Evolutionary conservation across 495 filamentous ascomycete genomes (phyloP).

Genomic region (Podospora anserina): DNA sequence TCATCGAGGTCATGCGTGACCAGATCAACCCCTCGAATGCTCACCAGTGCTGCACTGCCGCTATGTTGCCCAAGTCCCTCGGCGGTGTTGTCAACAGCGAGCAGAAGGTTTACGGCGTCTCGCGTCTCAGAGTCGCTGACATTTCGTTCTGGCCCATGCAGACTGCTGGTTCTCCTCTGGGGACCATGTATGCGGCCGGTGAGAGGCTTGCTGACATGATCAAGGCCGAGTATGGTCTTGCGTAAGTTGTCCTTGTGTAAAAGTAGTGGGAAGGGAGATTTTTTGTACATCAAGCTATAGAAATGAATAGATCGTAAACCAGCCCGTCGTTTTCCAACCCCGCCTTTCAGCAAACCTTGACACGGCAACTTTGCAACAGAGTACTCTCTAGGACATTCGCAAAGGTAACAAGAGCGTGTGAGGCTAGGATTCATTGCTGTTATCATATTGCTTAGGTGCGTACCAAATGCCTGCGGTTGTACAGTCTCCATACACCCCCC

Average conservation of each 20-base stretch:
- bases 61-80: slow-evolving; percentile 42
- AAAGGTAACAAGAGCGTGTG: background rate
- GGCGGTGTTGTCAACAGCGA: slow-evolving; percentile 49
- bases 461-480: slow-evolving; percentile 16
- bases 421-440: background rate
- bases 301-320: background rate
- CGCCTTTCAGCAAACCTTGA: background rate
- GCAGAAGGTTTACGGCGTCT: slow-evolving; percentile 49
- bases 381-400: background rate
- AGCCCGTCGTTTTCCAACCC: background rate
- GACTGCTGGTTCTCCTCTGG: slow-evolving; percentile 41
- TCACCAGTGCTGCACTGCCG: slow-evolving; percentile 43
- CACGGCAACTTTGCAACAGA: background rate
- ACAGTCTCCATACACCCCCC: slow-evolving; percentile 18
- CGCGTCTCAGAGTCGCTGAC: slow-evolving; percentile 41
- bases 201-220: slow-evolving; percentile 43
- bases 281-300: background rate
- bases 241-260: background rate
- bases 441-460: background rate
- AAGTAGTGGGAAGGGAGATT: background rate
- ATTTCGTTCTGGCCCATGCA: slow-evolving; percentile 42
- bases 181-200: slow-evolving; percentile 51
- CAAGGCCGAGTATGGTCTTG: slow-evolving; percentile 29
- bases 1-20: slow-evolving; percentile 29
- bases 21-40: slow-evolving; percentile 33